Base-by-base conservation (phyloP, 169 alveolate genomes). In the Plasmodium berghei region DNA sequence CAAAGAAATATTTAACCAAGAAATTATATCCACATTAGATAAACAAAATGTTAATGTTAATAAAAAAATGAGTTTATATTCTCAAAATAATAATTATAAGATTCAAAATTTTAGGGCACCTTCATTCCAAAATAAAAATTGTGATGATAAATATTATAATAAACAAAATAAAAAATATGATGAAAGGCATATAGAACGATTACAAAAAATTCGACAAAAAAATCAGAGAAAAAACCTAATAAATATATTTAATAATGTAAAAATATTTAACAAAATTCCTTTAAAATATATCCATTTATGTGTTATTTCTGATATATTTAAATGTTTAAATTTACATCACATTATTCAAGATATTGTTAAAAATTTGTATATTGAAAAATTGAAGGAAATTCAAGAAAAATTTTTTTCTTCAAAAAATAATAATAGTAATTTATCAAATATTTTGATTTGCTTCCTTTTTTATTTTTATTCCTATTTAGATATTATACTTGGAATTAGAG, bases 231-330 rank as follows among this genome's bases (percentile, higher is more conserved):
- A 26, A 71, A 61, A 67, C 6, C 20, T 83, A 24, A 46, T 66
- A 40, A 14, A 56, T 10, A 69, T 67, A 12, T 83, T 83, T 22
- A 83, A 61, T 14, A 67, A 18, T 24, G 3, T 20, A 3, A 48
- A 67, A 16, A 67, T 66, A 5, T 83, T 56, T 14, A 83, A 67
- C n/a, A 83, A 20, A 9, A 62, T 83, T 10, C 90, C 90, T 46
- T 16, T 83, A 72, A 83, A 83, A 54, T 83, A 83, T 48, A 83
- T 83, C 10, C 90, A 83, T 71, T 61, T 83, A 45, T 83, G 73
- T 26, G 70, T 83, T 28, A 83, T 83, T 42, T 59, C 66, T 2
- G 80, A 66, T 16, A 83, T 83, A 3, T 83, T 83, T 67, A 66
- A 48, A 42, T 18, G 26, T 62, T 71, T 83, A 34, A 83, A 83